phyloP scores from a whole-genome alignment of 371 early-diverging fungal species.

The Mortierella sp. region DNA sequence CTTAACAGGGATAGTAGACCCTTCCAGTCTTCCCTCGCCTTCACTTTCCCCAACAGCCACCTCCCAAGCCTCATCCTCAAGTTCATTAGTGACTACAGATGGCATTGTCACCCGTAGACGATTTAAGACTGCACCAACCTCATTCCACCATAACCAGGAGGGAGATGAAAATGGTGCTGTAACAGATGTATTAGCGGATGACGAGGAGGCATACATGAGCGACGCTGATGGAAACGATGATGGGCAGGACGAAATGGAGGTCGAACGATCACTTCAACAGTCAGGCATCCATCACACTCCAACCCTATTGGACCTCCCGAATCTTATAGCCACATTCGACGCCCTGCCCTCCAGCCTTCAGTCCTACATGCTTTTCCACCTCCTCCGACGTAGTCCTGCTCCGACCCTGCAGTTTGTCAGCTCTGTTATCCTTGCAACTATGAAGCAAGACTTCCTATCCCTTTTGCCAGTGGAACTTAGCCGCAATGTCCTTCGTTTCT shows the following conservation, averaged over 20 bases:
- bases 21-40: slow-evolving; percentile 60
- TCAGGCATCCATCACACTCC: slow-evolving; percentile 40
- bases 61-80: slow-evolving; percentile 30
- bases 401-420: slow-evolving; percentile 85
- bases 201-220: slow-evolving; percentile 20
- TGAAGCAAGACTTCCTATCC: slow-evolving; percentile 90
- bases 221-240: slow-evolving; percentile 40
- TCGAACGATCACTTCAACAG: slow-evolving; percentile 47
- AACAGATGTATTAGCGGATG: slow-evolving; percentile 7
- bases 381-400: slow-evolving; percentile 76
- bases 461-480: slow-evolving; percentile 83
- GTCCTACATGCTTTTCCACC: slow-evolving; percentile 80
- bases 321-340: slow-evolving; percentile 72
- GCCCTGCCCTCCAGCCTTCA: slow-evolving; percentile 75
- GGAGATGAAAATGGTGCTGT: background rate
- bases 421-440: slow-evolving; percentile 79
- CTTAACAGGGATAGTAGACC: slow-evolving; percentile 49
- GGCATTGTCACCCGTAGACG: slow-evolving; percentile 36
- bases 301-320: slow-evolving; percentile 61
- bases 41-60: slow-evolving; percentile 59
- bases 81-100: slow-evolving; percentile 13
- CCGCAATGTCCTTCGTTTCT: slow-evolving; percentile 79
- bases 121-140: slow-evolving; percentile 43
- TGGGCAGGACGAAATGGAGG: slow-evolving; percentile 29
- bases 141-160: slow-evolving; percentile 23